A percentile compares a stretch with the other conserved stretches of the same genome.
These are phyloP conservation scores for Nicotiana tomentosiformis DNA, from an alignment of 257 asterid genomes.

Conservation along the genomic window DNA sequence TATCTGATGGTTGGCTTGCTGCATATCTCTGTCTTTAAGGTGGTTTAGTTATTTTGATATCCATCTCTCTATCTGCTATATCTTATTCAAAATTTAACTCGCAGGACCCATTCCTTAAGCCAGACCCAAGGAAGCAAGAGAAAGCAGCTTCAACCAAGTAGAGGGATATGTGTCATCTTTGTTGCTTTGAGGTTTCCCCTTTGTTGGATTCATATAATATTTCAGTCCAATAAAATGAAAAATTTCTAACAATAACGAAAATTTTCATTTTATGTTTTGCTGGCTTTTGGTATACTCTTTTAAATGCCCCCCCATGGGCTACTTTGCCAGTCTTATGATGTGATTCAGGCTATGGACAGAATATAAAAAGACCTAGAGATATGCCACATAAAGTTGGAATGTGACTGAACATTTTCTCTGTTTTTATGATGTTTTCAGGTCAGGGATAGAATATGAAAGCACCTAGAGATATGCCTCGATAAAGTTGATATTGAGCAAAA, in stretches of 20 bases:
- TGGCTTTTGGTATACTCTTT: not conserved
- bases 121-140: conserved; percentile 38
- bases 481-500: not conserved
- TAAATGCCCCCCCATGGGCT: not conserved
- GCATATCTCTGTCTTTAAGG: not conserved
- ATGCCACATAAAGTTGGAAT: not conserved
- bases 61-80: not conserved
- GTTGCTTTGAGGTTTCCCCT: not conserved
- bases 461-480: not conserved
- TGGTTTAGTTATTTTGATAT: not conserved
- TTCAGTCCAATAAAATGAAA: not conserved
- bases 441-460: not conserved
- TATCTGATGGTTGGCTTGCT: not conserved
- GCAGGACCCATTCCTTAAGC: conserved; percentile 49
- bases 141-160: conserved; percentile 33
- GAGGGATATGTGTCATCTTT: conserved; percentile 8
- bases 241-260: not conserved
- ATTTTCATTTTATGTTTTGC: not conserved
- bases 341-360: not conserved
- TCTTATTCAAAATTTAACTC: not conserved
- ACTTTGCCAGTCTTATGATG: not conserved
- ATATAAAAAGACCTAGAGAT: not conserved
- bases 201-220: not conserved
- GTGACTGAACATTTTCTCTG: not conserved
- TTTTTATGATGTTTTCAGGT: not conserved